phyloP scores from a whole-genome alignment of 495 filamentous ascomycete genomes.

The Aspergillus cavernicola region DNA sequence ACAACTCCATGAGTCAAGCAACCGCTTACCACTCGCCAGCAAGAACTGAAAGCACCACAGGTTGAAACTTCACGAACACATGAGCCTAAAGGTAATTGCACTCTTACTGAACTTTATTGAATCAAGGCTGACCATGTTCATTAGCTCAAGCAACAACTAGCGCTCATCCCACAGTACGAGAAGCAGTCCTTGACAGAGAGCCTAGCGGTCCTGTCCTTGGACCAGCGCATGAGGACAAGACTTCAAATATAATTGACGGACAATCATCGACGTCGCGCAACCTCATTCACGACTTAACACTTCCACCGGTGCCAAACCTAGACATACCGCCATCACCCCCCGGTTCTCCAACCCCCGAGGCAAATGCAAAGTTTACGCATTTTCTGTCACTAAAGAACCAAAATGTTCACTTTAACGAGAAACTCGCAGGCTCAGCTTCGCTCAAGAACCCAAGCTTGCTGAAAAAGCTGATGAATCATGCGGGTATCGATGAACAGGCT shows the following conservation, averaged over 20 bases:
- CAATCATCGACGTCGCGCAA: constrained; percentile 57
- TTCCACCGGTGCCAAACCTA: constrained; percentile 75
- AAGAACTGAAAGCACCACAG: constrained; percentile 5
- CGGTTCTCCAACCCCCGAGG: constrained; percentile 59
- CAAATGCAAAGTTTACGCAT: constrained; percentile 72
- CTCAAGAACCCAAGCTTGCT: constrained; percentile 78
- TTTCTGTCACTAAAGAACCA: constrained; percentile 83
- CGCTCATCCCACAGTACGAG: background rate
- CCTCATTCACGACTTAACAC: constrained; percentile 73
- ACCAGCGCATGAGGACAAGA: constrained; percentile 32
- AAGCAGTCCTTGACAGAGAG: constrained; percentile 4
- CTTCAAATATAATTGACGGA: constrained; percentile 23
- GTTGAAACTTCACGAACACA: constrained; percentile 3
- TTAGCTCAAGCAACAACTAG: constrained; percentile 4
- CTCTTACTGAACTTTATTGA: background rate
- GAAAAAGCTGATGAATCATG: constrained; percentile 76
- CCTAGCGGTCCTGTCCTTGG: constrained; percentile 44
- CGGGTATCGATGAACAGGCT: constrained; percentile 60
- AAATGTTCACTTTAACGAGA: constrained; percentile 87
- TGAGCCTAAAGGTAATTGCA: constrained; percentile 18
- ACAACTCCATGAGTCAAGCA: background rate
- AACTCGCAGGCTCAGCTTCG: constrained; percentile 64
- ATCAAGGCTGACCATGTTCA: background rate
- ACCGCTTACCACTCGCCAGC: constrained; percentile 7
- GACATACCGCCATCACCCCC: constrained; percentile 84